Evolutionary conservation across 1,284 basidiomycete species (phyloP), one percentile per base, ranked within the genome.

Genomic region (Inonotus hispidus): DNA sequence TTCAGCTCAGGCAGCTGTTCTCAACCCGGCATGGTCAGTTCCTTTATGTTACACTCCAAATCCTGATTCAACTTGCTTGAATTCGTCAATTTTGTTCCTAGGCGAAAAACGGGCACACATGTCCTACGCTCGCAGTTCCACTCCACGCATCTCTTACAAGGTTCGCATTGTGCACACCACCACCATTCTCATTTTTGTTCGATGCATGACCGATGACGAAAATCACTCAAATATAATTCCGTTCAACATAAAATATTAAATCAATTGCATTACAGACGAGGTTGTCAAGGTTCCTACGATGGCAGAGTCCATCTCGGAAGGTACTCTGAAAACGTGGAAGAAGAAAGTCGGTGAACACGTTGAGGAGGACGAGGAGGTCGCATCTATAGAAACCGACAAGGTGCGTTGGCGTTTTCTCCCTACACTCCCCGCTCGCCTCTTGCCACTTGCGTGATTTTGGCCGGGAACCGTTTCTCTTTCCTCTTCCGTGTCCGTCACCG

Each of bases 351-450:
- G 96, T 47, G 96, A 99, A 72, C 84, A 79, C 64, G 95, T 99
- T 63, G 84, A 88, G 72, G 88, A 82, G 46, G 94, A 98, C 73
- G 96, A 99, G 77, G 96, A 99, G 78, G 82, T 99, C 60, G 96
- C 95, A 27, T 96, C 93, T 53, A 98, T 99, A 68, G 96, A 99
- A 80, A 99, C 96, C 13, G 96, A 99, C 83, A 98, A 98, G 90
- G 95, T 25, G 23, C n/a, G 41, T 32, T 32, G 32, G 32, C 32
- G 32, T 32, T 32, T 32, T n/a, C n/a, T n/a, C n/a, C 32, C 32
- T 32, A 32, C 32, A 8, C 32, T 32, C 32, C n/a, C n/a, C n/a
- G n/a, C n/a, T n/a, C n/a, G n/a, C n/a, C n/a, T n/a, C n/a, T n/a
- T n/a, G 32, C 32, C 32, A 8, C 32, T 43, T 93, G 65, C 61